Base-by-base conservation (phyloP, 208 protist genomes). In the Tritrichomonas musculus region DNA sequence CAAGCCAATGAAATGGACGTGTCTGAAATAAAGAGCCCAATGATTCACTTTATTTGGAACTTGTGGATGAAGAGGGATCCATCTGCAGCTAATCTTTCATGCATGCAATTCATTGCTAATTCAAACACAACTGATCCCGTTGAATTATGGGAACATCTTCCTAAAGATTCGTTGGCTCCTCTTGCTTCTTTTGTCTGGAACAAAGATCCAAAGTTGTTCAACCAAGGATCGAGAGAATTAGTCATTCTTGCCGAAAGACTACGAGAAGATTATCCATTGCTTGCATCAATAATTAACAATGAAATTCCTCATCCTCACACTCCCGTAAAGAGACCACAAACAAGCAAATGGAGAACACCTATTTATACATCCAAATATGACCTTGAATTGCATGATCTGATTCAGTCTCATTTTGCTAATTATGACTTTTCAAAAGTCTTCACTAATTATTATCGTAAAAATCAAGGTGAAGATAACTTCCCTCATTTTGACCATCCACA, bases 361-460 rank as follows among this genome's bases (percentile, higher is more conserved):
- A 88, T 88, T 39, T 88, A 57, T 49, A 88, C 77, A 33, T 88
- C 77, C 0, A 88, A 88, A 57, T 88, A 57, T 57, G 77, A 88
- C 17, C 22, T 88, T 1, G 77, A 88, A 88, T 30, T 88, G 17
- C 77, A 88, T 30, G 77, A 88, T 39, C 36, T 88, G 11, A 57
- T 88, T 9, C 20, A 47, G 17, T 53, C 77, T 39, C 77, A 88
- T 39, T 88, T 88, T 27, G 5, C 64, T 17, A 33, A 88, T 39
- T 88, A 55, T 49, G 77, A 88, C 39, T 88, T 88, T 47, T 88
- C 77, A 0, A 88, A 88, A 88, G 77, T 88, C 3, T 88, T 88
- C 77, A 88, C 77, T n/a, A 27, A 88, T 50, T 88, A 55, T 30
- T 88, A 88, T 57, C 47, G 77, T 0, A 47, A 88, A 57, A 69